These are phyloP conservation scores for Mycena citricolor DNA, from an alignment of 1,284 basidiomycete species.

Conservation along the genomic window DNA sequence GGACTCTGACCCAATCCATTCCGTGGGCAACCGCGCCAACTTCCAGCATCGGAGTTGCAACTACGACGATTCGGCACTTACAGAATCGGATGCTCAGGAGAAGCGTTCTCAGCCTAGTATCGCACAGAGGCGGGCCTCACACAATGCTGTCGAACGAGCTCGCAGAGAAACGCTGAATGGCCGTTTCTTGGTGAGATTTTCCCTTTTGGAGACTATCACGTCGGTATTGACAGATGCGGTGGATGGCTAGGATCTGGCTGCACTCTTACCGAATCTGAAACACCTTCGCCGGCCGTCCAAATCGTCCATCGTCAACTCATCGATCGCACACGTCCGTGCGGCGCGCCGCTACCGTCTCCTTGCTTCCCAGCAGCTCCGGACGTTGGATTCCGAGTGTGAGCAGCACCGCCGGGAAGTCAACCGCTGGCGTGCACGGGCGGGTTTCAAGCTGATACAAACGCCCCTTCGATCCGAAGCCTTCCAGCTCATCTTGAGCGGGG, in stretches of 20 bases:
- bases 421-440: constrained; percentile 80
- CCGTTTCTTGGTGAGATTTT: constrained; percentile 75
- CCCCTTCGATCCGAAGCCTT: constrained; percentile 68
- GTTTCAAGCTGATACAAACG: constrained; percentile 64
- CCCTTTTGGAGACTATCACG: constrained; percentile 27
- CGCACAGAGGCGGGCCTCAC: constrained; percentile 88
- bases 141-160: constrained; percentile 93
- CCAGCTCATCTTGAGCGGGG: constrained; percentile 62
- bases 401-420: constrained; percentile 82
- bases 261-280: constrained; percentile 84
- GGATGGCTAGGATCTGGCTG: constrained; percentile 67
- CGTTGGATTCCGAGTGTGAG: constrained; percentile 75
- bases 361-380: constrained; percentile 74
- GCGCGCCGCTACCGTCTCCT: constrained; percentile 77
- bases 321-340: constrained; percentile 80
- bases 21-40: constrained; percentile 1
- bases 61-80: constrained; percentile 18
- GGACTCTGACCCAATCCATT: constrained; percentile 14
- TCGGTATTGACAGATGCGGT: constrained; percentile 29
- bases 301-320: constrained; percentile 91
- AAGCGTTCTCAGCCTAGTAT: constrained; percentile 63
- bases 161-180: constrained; percentile 88
- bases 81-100: constrained; percentile 7
- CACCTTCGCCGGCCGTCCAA: constrained; percentile 91
- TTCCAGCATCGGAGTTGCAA: constrained; percentile 6